A percentile compares a stretch with the other conserved stretches of the same genome.
Evolutionary conservation across 2,329 filamentous ascomycete species (phyloP).

Genomic region (Stagonosporopsis cucurbitacearum): DNA sequence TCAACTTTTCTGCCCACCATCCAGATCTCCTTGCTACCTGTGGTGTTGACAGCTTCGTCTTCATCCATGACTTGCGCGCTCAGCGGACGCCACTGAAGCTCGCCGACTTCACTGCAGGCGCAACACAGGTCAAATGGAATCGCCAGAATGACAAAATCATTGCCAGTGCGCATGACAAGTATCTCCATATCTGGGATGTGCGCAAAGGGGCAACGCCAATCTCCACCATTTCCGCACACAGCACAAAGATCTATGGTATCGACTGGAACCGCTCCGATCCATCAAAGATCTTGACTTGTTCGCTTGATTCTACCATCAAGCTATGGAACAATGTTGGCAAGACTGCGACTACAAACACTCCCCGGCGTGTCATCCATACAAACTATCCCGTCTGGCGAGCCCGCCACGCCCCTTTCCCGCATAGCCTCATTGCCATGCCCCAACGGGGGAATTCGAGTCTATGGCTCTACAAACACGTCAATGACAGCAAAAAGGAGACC

Average conservation of each 20-base stretch:
- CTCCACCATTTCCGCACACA: constrained; percentile 84
- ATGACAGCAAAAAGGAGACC: constrained; percentile 44
- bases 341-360: constrained; percentile 52
- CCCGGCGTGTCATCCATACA: constrained; percentile 72
- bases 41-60: constrained; percentile 89
- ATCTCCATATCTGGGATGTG: constrained; percentile 89
- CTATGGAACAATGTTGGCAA: constrained; percentile 81
- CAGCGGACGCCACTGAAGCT: constrained; percentile 50
- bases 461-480: constrained; percentile 77
- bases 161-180: constrained; percentile 88
- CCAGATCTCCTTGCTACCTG: constrained; percentile 89
- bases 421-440: constrained; percentile 87
- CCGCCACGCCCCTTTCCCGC: constrained; percentile 87
- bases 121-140: constrained; percentile 95
- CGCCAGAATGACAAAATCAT: constrained; percentile 84
- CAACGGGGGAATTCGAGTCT: constrained; percentile 85
- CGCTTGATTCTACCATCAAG: constrained; percentile 89
- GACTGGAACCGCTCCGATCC: constrained; percentile 87
- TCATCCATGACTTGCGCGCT: constrained; percentile 86
- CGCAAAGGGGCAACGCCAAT: constrained; percentile 79
- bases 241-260: constrained; percentile 92
- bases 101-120: constrained; percentile 94
- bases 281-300: constrained; percentile 82
- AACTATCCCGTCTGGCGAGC: constrained; percentile 91
- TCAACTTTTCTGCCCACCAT: constrained; percentile 94